A percentile compares a stretch with the other conserved stretches of the same genome.
Conservation (phyloP, 164 flowering plant genomes). For the Vitis cinerea region DNA sequence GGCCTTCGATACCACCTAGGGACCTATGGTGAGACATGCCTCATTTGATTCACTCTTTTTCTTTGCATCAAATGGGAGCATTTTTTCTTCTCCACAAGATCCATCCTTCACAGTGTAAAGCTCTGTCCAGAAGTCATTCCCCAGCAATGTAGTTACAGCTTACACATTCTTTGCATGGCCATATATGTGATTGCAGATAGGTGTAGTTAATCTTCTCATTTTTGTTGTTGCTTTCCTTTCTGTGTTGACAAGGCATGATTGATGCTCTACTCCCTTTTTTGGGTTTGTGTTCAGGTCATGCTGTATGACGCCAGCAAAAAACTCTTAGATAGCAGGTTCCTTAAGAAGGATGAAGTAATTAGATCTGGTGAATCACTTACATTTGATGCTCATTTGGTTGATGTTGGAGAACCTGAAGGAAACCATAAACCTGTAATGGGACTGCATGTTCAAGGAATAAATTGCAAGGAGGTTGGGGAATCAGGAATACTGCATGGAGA, state of each 20-base stretch:
- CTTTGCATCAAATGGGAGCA: background rate
- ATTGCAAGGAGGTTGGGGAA: slow-evolving; percentile 10
- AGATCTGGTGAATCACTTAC: slow-evolving; percentile 52
- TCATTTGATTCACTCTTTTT: background rate
- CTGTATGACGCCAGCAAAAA: slow-evolving; percentile 60
- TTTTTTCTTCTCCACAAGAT: too few relatives aligned
- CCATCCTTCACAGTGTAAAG: background rate
- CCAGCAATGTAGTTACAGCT: background rate
- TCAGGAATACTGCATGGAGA: slow-evolving; percentile 4
- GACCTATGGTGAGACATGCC: background rate
- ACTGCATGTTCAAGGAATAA: slow-evolving; percentile 17
- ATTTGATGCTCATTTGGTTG: slow-evolving; percentile 63
- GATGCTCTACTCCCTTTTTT: background rate
- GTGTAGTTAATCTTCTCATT: background rate
- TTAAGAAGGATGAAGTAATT: slow-evolving; percentile 63
- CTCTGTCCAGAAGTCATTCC: background rate
- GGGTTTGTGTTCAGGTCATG: slow-evolving; percentile 42
- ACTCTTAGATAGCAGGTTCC: slow-evolving; percentile 48
- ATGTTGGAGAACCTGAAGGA: slow-evolving; percentile 56
- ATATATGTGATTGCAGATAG: background rate
- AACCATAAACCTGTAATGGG: slow-evolving; percentile 18
- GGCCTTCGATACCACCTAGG: too few relatives aligned
- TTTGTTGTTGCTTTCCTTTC: background rate
- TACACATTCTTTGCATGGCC: background rate
- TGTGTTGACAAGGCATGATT: background rate